These are phyloP conservation scores for Polychaeton citri DNA, from an alignment of 2,329 filamentous ascomycete genomes.

Conservation along the genomic window DNA sequence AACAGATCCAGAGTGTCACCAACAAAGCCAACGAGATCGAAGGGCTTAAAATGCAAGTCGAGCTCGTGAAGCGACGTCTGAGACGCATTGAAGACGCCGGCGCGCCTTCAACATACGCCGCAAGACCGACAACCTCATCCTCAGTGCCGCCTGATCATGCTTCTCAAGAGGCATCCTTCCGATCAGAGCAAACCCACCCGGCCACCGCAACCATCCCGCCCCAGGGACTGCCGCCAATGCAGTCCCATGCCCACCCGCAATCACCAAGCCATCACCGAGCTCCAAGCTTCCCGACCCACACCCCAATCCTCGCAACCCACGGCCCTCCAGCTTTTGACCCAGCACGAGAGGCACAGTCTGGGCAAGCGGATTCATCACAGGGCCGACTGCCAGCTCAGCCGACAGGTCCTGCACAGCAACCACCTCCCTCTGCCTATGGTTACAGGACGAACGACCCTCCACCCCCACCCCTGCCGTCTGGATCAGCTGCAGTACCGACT, in stretches of 20 bases:
- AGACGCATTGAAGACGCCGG: conserved; percentile 19
- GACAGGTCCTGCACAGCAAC: neutral
- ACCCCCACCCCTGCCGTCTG: neutral
- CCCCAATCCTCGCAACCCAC: neutral
- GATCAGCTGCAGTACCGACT: neutral
- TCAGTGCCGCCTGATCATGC: conserved; percentile 1
- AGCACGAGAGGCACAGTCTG: neutral
- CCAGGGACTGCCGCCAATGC: conserved; percentile 1
- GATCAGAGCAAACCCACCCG: conserved; percentile 1
- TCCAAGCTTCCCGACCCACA: neutral
- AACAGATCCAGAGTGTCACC: conserved; percentile 26
- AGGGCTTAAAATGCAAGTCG: conserved; percentile 31
- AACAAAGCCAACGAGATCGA: conserved; percentile 34
- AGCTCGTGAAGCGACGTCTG: conserved; percentile 35
- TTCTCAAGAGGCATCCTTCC: conserved; percentile 1
- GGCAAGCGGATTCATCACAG: too few relatives aligned
- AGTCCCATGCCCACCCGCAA: neutral
- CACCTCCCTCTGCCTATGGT: neutral
- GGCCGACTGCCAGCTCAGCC: neutral
- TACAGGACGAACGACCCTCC: neutral
- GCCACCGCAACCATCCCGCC: conserved; percentile 1
- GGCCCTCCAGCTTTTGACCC: neutral
- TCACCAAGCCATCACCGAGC: neutral
- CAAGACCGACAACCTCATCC: conserved; percentile 1
- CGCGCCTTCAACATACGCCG: conserved; percentile 4